Base-by-base conservation (phyloP, 768 basidiomycete species). In the Guyanaporus albipodus region DNA sequence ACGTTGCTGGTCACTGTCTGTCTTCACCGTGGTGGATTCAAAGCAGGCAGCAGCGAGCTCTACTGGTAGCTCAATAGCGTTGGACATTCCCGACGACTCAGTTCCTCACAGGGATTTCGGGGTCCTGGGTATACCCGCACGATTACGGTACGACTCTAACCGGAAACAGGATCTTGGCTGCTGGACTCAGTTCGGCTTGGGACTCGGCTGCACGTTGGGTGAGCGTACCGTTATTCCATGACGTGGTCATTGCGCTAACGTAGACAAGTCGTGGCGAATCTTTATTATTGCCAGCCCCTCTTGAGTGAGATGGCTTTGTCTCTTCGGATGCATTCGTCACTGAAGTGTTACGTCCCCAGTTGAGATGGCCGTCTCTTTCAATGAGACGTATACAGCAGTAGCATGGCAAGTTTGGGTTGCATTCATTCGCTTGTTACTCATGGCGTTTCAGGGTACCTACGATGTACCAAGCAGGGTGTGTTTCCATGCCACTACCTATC, bases 221-320 rank as follows among this genome's bases (percentile, higher is more conserved):
- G 46, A 57, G 71, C 23, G 32, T 52, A 41, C 49, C 33, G 34
- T 46, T 9, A 36, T 42, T 3, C 22, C 23, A 42, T 27, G 45
- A 48, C 45, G 23, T n/a, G 1, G 2, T 5, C 0, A 22, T 36
- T 23, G 17, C n/a, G 8, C 19, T 57, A 15, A 52, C 46, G 7
- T 17, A 2, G 7, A 4, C 12, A 42, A 66, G 66, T 54, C 37
- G 80, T 80, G 23, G 76, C 80, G 22, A 91, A 91, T 60, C 67
- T 92, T 39, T 91, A 90, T 60, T 92, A 91, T 50, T 85, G 82
- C 51, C 87, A 89, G 66, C 89, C 89, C 8, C 66, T 91, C 49
- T 68, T 91, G 9, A 85, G 87, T 80, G 58, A 58, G 74, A 67
- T 54, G 9, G 1, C 12, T 31, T 12, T 34, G 15, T 31, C 22